Base-by-base conservation (phyloP, 2,329 filamentous ascomycete genomes). In the Aurifilum marmelostoma region DNA sequence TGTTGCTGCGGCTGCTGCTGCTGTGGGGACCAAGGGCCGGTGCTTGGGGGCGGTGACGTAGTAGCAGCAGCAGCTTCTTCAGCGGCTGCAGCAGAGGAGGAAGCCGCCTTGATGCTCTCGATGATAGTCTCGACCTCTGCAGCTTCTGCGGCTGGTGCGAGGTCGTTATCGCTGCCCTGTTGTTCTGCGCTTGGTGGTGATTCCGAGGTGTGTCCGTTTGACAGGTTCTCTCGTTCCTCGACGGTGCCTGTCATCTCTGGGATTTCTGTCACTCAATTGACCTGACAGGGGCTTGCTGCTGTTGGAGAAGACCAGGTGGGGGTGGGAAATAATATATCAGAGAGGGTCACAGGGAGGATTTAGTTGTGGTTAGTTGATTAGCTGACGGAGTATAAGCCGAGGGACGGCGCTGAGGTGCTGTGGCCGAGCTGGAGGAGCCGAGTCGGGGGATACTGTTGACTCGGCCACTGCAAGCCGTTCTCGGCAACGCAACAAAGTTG, bases 91-190 rank as follows among this genome's bases (percentile, higher is more conserved):
- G 69, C 41, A 29, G 52, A 52, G 41, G 65, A 52, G 8, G 71
- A 71, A 61, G 71, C 69, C 71, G 72, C 72, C 52, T 65, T 73
- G 64, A 73, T 68, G 69, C 69, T 71, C 61, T 73, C 74, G 71
- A 71, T 70, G 61, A 73, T 69, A 11, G 67, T 71, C 64, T 73
- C 69, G 47, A 70, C 70, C 71, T 72, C 73, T 34, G 50, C 73
- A 41, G 58, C 61, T 63, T 67, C 67, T 12, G 54, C 69, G n/a
- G 67, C 67, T 14, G 67, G n/a, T n/a, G 63, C 24, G 43, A 7
- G 24, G 9, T 41, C 54, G 34, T 34, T 34, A 8, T 34, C 34
- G 34, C 4, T 34, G 34, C 34, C 34, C 34, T 34, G 34, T 2
- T 65, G 64, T n/a, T 63, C 60, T 56, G 62, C 12, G 6, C 3